phyloP scores from a whole-genome alignment of 1,284 basidiomycete genomes.

The Limonomyces culmigenus region DNA sequence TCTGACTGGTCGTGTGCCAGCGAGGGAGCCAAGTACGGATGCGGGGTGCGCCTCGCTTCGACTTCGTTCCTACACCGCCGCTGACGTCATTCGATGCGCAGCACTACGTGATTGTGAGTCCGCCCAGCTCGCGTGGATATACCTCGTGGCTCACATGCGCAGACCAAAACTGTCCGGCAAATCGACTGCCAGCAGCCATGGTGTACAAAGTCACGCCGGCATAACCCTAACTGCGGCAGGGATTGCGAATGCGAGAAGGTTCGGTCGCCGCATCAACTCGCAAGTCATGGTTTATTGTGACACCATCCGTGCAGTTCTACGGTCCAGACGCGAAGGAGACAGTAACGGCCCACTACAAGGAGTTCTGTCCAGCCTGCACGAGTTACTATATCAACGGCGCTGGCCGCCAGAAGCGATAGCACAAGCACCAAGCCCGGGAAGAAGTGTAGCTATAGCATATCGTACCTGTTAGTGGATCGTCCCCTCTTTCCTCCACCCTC shows the following conservation, averaged over 20 bases:
- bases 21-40: constrained; percentile 59
- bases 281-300: constrained; percentile 5
- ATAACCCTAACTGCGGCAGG: constrained; percentile 31
- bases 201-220: constrained; percentile 39
- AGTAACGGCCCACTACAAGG: constrained; percentile 28
- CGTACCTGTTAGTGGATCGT: too few relatives aligned
- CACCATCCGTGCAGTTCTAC: constrained; percentile 28
- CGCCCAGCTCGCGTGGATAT: too few relatives aligned
- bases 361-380: constrained; percentile 48
- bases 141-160: too few relatives aligned
- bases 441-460: too few relatives aligned
- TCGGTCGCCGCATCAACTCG: constrained; percentile 8
- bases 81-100: constrained; percentile 9
- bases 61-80: constrained; percentile 1
- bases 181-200: constrained; percentile 41
- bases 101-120: constrained; percentile 20
- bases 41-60: constrained; percentile 36
- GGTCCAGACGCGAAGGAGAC: constrained; percentile 52
- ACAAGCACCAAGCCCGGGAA: too few relatives aligned
- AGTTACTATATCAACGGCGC: too few relatives aligned
- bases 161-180: constrained; percentile 39
- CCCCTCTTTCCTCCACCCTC: too few relatives aligned
- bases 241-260: constrained; percentile 35
- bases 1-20: constrained; percentile 20
- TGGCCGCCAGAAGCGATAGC: too few relatives aligned